Conservation (phyloP, 805 yeast genomes). For the Myxozyma melibiosi region DNA sequence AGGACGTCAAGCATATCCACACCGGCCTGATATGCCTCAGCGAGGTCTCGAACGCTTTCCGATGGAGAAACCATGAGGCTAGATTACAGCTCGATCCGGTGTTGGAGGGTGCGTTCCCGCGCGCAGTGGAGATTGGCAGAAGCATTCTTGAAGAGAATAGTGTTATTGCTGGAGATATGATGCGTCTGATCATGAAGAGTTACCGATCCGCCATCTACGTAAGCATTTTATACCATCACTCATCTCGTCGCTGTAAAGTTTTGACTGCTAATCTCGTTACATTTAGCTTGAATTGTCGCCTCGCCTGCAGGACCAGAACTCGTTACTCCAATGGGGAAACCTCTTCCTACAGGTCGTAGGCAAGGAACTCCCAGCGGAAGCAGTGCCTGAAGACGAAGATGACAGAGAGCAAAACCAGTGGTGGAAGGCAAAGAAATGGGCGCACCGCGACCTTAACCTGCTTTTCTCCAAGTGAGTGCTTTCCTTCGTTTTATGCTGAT, state of each 20-base stretch:
- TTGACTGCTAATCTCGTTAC: not conserved
- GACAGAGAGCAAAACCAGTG: slow-evolving; percentile 59
- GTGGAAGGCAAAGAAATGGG: slow-evolving; percentile 86
- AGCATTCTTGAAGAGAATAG: slow-evolving; percentile 50
- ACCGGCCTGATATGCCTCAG: slow-evolving; percentile 72
- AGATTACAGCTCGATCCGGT: slow-evolving; percentile 58
- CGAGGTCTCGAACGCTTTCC: slow-evolving; percentile 68
- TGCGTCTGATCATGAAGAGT: slow-evolving; percentile 70
- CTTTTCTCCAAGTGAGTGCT: slow-evolving; percentile 68
- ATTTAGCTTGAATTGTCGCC: slow-evolving; percentile 66
- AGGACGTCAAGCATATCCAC: slow-evolving; percentile 52
- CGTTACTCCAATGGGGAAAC: slow-evolving; percentile 68
- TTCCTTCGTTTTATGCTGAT: not conserved
- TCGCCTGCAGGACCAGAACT: slow-evolving; percentile 57
- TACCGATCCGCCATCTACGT: slow-evolving; percentile 69
- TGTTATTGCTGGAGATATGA: slow-evolving; percentile 64
- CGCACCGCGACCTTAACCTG: slow-evolving; percentile 73
- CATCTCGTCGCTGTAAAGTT: too few species aligned
- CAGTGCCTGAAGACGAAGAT: slow-evolving; percentile 53
- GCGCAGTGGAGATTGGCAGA: slow-evolving; percentile 66
- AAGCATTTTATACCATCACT: not conserved
- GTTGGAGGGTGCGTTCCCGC: slow-evolving; percentile 62
- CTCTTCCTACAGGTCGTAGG: slow-evolving; percentile 71
- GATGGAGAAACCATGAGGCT: slow-evolving; percentile 66
- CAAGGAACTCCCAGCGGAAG: slow-evolving; percentile 58